Evolutionary conservation across 2,329 filamentous ascomycete genomes (phyloP).

Genomic region (Botryotinia convoluta): DNA sequence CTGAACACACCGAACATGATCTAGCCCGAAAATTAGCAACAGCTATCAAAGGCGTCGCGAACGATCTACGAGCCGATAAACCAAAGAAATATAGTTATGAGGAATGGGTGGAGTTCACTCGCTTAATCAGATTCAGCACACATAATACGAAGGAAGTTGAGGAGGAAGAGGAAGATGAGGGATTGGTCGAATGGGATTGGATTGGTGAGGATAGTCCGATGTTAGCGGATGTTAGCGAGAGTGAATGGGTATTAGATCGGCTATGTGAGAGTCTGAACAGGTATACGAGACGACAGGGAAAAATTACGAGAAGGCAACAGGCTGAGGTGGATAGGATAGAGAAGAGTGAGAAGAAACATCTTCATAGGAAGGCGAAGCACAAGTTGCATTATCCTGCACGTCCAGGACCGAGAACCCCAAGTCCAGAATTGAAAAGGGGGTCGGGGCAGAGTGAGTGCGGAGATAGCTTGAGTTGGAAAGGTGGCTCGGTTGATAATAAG

Average conservation of each 20-base stretch:
- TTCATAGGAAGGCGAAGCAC: conserved; percentile 3
- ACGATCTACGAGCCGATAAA: conserved; percentile 48
- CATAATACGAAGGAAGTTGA: conserved; percentile 37
- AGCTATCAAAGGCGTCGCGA: conserved; percentile 54
- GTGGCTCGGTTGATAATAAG: neutral
- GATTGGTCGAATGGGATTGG: conserved; percentile 68
- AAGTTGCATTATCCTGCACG: conserved; percentile 13
- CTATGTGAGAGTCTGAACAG: conserved; percentile 60
- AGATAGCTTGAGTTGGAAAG: neutral
- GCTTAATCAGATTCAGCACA: conserved; percentile 57
- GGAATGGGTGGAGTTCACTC: conserved; percentile 66
- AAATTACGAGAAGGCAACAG: conserved; percentile 24
- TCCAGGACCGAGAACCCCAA: neutral
- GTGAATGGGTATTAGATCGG: conserved; percentile 65
- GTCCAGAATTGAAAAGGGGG: neutral
- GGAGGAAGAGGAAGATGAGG: conserved; percentile 54
- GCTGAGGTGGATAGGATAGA: neutral
- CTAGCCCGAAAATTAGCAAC: conserved; percentile 55
- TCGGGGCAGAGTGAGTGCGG: neutral
- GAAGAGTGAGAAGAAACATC: neutral
- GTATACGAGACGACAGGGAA: conserved; percentile 38
- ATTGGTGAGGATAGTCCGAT: conserved; percentile 67
- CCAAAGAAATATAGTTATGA: conserved; percentile 61
- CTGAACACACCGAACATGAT: conserved; percentile 43
- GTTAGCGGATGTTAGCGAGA: conserved; percentile 59